A percentile compares a stretch with the other conserved stretches of the same genome.
Conservation (phyloP, 2,329 filamentous ascomycete species). For the Metarhizium sp. region DNA sequence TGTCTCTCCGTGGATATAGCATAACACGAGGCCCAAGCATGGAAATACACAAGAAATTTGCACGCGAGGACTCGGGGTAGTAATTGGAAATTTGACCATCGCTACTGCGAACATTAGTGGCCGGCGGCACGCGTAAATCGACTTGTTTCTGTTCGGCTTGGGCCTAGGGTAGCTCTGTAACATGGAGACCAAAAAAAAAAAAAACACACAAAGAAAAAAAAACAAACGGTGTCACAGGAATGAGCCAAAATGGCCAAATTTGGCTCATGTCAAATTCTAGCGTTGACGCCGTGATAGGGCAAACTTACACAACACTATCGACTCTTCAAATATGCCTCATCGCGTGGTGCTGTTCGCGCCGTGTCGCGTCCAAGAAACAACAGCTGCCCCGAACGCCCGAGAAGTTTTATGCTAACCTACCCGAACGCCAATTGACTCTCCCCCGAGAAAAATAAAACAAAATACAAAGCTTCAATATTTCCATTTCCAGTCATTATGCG, state of each 20-base stretch:
- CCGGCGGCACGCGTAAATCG: too few relatives aligned
- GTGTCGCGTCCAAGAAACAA: not conserved
- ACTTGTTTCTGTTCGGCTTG: not conserved
- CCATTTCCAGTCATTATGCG: slow-evolving; percentile 16
- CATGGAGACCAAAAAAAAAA: not conserved
- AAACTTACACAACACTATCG: not conserved
- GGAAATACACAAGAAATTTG: too few relatives aligned
- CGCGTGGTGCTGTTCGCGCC: not conserved
- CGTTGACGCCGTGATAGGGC: not conserved
- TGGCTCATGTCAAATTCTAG: not conserved
- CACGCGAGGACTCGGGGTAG: too few relatives aligned
- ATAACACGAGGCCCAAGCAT: too few relatives aligned
- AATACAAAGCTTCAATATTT: not conserved
- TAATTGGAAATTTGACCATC: too few relatives aligned
- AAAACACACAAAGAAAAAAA: not conserved
- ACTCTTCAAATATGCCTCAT: not conserved
- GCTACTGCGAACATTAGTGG: too few relatives aligned
- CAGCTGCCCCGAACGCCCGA: slow-evolving; percentile 14
- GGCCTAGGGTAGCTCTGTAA: not conserved
- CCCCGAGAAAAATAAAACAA: not conserved
- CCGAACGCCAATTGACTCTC: slow-evolving; percentile 13
- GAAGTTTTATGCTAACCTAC: slow-evolving; percentile 12
- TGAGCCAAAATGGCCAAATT: too few relatives aligned
- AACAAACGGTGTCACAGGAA: not conserved
- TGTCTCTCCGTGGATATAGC: too few relatives aligned